Base-by-base conservation (phyloP, 345 rosid genomes). In the Ricinus communis region DNA sequence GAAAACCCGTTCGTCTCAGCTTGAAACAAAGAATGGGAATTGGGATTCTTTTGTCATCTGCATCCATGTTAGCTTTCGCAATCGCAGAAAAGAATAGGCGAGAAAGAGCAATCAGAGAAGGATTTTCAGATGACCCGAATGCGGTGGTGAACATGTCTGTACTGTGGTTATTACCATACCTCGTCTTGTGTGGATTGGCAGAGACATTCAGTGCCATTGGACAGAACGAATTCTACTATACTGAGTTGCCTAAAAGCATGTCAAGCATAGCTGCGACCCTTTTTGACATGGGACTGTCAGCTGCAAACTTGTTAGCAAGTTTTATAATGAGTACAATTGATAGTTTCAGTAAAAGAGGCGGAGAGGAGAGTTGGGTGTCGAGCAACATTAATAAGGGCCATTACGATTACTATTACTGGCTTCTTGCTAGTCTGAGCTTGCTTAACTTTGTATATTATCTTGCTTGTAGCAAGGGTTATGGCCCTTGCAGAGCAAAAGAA, bases 201-300 rank as follows among this genome's bases (percentile, higher is more conserved):
- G 96, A 90, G 77, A 94, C 95, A 3, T 82, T 93, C 19, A 82
- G 74, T 19, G 89, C 87, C 0, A 86, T 93, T 43, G 98, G 87
- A 22, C 96, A 87, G 66, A 89, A 89, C 0, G 96, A 90, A 75
- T 90, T 93, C 69, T 93, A 76, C 78, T 88, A 93, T 66, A 77
- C 86, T 1, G 95, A 93, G 84, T 76, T 93, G 74, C 98, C 98
- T 1, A 87, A 86, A 72, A 80, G 82, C 54, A 90, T 93, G 94
- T 86, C 96, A 9, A 88, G 89, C 52, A 83, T 93, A 4, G 98
- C 98, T 0, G 76, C 91, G 10, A 75, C 85, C 49, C 71, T 93
- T 38, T 86, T 81, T 19, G 87, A 90, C 60, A 73, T 90, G 19
- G 96, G 90, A 58, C 68, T 81, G 83, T 96, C 89, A 0, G 86